Conservation (phyloP, 768 basidiomycete species). For the Lactarius hatsudake region DNA sequence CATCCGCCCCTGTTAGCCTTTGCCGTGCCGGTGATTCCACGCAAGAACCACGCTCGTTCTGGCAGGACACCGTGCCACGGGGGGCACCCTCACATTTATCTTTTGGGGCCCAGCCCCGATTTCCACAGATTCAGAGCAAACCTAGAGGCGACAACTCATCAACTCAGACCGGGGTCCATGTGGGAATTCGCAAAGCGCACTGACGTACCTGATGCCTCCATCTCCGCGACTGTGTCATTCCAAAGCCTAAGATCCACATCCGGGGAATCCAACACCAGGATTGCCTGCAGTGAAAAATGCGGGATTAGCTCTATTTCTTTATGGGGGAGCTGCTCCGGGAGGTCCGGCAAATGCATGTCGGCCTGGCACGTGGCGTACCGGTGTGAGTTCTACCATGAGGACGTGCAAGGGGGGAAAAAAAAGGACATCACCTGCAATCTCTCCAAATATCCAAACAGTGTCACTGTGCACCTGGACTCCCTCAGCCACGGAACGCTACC, state of each 20-base stretch:
- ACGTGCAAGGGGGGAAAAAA: background rate
- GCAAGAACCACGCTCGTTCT: background rate
- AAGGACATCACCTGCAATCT: conserved; percentile 11
- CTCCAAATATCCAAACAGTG: conserved; percentile 27
- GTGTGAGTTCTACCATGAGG: conserved; percentile 7
- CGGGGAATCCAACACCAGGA: conserved; percentile 26
- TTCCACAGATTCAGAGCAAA: background rate
- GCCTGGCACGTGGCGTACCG: conserved; percentile 5
- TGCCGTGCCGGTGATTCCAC: background rate
- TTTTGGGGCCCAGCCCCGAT: background rate
- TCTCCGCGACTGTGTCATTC: conserved; percentile 27
- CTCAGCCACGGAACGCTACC: conserved; percentile 23
- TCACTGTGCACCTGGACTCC: conserved; percentile 23
- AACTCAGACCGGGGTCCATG: background rate
- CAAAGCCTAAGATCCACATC: conserved; percentile 24
- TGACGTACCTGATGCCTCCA: conserved; percentile 24
- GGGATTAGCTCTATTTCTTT: conserved; percentile 12
- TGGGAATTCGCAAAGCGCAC: background rate
- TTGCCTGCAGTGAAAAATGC: conserved; percentile 25
- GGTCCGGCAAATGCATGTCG: conserved; percentile 10
- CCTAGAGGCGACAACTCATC: conserved; percentile 8
- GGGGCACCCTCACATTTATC: background rate
- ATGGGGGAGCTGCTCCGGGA: conserved; percentile 11
- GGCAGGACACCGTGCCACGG: background rate
- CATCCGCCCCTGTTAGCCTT: background rate